phyloP scores from a whole-genome alignment of 1,139 yeast species.

The Candida tetrigidarum region DNA sequence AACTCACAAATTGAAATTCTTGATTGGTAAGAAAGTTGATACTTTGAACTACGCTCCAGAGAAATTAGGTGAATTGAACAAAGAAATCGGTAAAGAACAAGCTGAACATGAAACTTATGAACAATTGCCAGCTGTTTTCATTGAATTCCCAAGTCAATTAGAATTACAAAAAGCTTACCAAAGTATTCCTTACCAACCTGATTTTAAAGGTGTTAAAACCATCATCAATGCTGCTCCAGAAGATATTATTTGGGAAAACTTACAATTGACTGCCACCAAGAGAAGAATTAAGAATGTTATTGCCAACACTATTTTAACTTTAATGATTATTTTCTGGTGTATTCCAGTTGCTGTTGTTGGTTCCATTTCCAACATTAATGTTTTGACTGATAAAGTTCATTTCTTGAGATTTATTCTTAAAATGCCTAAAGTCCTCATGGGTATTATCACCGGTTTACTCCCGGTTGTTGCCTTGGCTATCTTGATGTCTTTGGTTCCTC shows the following conservation, averaged over 20 bases:
- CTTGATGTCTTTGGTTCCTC: conserved; percentile 81
- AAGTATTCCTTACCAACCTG: conserved; percentile 67
- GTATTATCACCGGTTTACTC: conserved; percentile 82
- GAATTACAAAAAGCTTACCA: conserved; percentile 92
- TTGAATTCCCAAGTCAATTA: conserved; percentile 85
- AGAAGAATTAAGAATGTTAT: conserved; percentile 45
- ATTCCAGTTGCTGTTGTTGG: conserved; percentile 97
- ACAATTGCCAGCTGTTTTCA: conserved; percentile 75
- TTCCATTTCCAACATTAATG: conserved; percentile 81
- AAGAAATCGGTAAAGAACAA: conserved; percentile 66
- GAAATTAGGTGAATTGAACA: conserved; percentile 68
- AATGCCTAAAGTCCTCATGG: conserved; percentile 68
- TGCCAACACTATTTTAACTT: conserved; percentile 48
- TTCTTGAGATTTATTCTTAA: conserved; percentile 74
- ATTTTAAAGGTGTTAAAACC: conserved; percentile 65
- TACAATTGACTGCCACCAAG: conserved; percentile 44
- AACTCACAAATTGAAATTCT: conserved; percentile 57
- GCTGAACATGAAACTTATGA: conserved; percentile 43
- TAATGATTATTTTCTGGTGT: conserved; percentile 83
- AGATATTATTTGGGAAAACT: conserved; percentile 85
- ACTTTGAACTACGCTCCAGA: conserved; percentile 75
- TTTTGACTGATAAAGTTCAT: conserved; percentile 66
- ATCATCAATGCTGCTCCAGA: conserved; percentile 67
- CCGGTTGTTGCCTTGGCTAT: conserved; percentile 84
- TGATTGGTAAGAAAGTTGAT: conserved; percentile 82